Conservation (phyloP, 2,329 filamentous ascomycete species). For the Ambrosiella cleistominuta region DNA sequence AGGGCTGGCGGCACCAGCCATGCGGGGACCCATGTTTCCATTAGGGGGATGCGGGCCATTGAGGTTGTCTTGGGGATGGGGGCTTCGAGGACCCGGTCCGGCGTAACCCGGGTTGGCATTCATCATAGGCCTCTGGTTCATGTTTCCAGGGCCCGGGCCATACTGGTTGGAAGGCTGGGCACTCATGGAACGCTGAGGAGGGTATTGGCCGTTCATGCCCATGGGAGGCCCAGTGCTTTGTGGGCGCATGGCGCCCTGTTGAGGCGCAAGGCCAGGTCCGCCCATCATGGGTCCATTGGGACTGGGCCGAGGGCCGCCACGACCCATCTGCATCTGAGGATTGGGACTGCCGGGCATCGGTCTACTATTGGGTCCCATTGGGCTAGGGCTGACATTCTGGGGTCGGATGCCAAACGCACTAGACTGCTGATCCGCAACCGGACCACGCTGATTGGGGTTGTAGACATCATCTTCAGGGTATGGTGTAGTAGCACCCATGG, state of each 20-base stretch:
- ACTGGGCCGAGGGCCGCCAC: slow-evolving; percentile 8
- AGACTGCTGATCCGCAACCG: slow-evolving; percentile 30
- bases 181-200: slow-evolving; percentile 7
- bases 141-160: slow-evolving; percentile 17
- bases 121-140: slow-evolving; percentile 8
- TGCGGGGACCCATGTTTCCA: slow-evolving; percentile 24
- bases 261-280: slow-evolving; percentile 3
- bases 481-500: slow-evolving; percentile 29
- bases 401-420: slow-evolving; percentile 38
- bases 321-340: slow-evolving; percentile 9
- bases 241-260: slow-evolving; percentile 10
- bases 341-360: background rate
- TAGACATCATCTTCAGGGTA: slow-evolving; percentile 36
- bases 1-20: slow-evolving; percentile 16
- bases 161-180: slow-evolving; percentile 9
- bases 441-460: slow-evolving; percentile 31
- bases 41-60: slow-evolving; percentile 2
- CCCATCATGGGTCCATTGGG: slow-evolving; percentile 3
- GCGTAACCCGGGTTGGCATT: slow-evolving; percentile 11
- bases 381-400: slow-evolving; percentile 18
- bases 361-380: background rate
- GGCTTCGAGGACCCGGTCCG: slow-evolving; percentile 15
- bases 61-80: slow-evolving; percentile 14
- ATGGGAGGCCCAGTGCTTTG: slow-evolving; percentile 6
- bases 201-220: slow-evolving; percentile 5